Percentiles rank a stretch among this genome's conserved stretches.
Evolutionary conservation across 2,329 filamentous ascomycete species (phyloP).

Genomic region (Penicillium digitatum): DNA sequence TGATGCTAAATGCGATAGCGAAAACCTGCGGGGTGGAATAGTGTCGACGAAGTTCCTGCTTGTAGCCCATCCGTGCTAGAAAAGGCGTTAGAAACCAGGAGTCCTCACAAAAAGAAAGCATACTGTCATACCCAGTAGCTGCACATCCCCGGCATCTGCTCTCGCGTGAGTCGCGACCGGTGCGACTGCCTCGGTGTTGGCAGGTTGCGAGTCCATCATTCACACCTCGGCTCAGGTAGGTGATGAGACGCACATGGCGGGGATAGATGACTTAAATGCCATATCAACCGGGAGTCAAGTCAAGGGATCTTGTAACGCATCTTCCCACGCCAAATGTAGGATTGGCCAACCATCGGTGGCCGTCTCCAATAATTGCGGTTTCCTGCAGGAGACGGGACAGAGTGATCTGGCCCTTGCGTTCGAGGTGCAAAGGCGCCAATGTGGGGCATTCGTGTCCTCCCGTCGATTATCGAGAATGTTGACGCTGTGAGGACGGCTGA

Average conservation of each 20-base stretch:
- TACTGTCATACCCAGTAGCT: background rate
- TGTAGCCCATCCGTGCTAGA: slow-evolving; percentile 45
- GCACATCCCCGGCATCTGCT: background rate
- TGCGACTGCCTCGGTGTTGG: background rate
- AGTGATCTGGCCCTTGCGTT: background rate
- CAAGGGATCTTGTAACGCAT: background rate
- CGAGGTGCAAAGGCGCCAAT: background rate
- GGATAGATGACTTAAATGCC: background rate
- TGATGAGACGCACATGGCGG: background rate
- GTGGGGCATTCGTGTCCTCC: background rate
- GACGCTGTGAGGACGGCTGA: background rate
- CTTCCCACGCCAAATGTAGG: background rate
- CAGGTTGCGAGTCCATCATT: background rate
- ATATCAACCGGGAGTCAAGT: background rate
- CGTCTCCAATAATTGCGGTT: background rate
- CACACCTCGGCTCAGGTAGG: background rate
- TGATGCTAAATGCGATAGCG: slow-evolving; percentile 57
- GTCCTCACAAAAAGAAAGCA: background rate
- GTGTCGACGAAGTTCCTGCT: slow-evolving; percentile 59
- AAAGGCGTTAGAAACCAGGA: background rate
- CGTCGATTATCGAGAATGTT: background rate
- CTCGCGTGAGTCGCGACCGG: background rate
- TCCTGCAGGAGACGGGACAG: background rate
- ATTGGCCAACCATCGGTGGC: background rate
- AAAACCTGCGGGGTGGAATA: slow-evolving; percentile 62